phyloP scores from a whole-genome alignment of 2,329 filamentous ascomycete species.

The Penicillium sp. region DNA sequence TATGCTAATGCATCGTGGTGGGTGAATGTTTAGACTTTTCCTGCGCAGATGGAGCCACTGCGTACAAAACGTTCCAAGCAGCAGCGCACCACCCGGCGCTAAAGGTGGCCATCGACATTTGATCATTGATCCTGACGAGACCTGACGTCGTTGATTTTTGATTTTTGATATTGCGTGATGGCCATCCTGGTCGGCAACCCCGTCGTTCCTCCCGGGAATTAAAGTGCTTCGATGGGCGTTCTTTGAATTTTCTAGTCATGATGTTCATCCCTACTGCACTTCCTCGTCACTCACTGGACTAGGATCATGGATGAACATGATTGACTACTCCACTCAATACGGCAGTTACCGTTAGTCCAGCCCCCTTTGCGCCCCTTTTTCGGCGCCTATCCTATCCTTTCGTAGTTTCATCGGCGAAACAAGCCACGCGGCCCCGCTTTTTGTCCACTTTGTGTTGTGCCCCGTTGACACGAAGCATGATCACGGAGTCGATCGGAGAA shows the following conservation, averaged over 20 bases:
- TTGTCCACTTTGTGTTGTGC: background rate
- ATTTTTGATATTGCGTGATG: slow-evolving; percentile 4
- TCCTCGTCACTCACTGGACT: background rate
- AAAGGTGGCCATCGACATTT: slow-evolving; percentile 36
- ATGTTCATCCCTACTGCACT: background rate
- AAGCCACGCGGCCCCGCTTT: slow-evolving; percentile 7
- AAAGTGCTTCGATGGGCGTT: slow-evolving; percentile 2
- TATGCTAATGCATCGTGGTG: slow-evolving; percentile 1
- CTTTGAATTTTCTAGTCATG: background rate
- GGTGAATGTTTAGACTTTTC: slow-evolving; percentile 24
- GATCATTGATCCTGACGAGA: background rate
- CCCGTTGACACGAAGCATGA: background rate
- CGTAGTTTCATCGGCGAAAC: slow-evolving; percentile 12
- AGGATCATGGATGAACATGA: background rate
- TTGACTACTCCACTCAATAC: background rate
- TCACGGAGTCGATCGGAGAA: background rate
- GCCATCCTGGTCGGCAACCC: background rate
- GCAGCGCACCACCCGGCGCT: slow-evolving; percentile 28
- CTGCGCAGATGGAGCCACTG: slow-evolving; percentile 17
- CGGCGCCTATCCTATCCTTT: background rate
- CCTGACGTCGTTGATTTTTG: too few relatives aligned
- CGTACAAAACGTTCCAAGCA: slow-evolving; percentile 28
- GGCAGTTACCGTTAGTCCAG: background rate
- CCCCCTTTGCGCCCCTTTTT: background rate
- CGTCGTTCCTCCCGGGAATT: background rate